Evolutionary conservation across 2,329 filamentous ascomycete species (phyloP).

Genomic region (Purpureocillium lavendulum): DNA sequence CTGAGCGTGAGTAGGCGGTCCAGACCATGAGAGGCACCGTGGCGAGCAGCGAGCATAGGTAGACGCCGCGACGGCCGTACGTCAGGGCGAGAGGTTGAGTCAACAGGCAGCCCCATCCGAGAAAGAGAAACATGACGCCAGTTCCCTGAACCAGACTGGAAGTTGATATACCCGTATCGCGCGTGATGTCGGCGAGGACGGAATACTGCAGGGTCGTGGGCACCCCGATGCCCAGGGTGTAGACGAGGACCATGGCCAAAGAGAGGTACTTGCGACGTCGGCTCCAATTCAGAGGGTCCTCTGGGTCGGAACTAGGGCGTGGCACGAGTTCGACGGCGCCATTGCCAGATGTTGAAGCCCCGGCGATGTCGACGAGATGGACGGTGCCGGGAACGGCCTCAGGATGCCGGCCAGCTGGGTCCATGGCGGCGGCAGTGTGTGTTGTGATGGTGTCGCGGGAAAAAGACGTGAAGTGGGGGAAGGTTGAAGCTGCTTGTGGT

Average conservation of each 20-base stretch:
- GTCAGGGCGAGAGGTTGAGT: slow-evolving; percentile 44
- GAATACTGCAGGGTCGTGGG: slow-evolving; percentile 22
- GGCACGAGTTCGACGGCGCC: slow-evolving; percentile 16
- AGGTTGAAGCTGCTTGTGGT: too few relatives aligned
- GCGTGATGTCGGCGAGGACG: slow-evolving; percentile 30
- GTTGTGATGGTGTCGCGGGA: not conserved
- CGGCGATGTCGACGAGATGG: slow-evolving; percentile 27
- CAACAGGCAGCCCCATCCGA: slow-evolving; percentile 41
- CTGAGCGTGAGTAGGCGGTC: slow-evolving; percentile 14
- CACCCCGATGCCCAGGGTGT: slow-evolving; percentile 29
- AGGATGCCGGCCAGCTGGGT: not conserved
- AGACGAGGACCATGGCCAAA: slow-evolving; percentile 26
- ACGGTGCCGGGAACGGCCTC: slow-evolving; percentile 27
- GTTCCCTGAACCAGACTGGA: slow-evolving; percentile 38
- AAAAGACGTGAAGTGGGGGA: too few relatives aligned
- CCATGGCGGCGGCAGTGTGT: not conserved
- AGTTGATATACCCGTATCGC: slow-evolving; percentile 29
- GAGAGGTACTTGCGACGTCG: slow-evolving; percentile 9
- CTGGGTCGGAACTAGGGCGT: slow-evolving; percentile 11
- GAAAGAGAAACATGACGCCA: slow-evolving; percentile 42
- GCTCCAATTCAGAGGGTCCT: slow-evolving; percentile 15
- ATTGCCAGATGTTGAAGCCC: slow-evolving; percentile 12
- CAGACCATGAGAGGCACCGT: slow-evolving; percentile 23
- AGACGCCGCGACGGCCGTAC: slow-evolving; percentile 41
- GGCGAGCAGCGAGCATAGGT: slow-evolving; percentile 29